phyloP scores from a whole-genome alignment of 1,284 basidiomycete species.

The Entoloma clypeatum region DNA sequence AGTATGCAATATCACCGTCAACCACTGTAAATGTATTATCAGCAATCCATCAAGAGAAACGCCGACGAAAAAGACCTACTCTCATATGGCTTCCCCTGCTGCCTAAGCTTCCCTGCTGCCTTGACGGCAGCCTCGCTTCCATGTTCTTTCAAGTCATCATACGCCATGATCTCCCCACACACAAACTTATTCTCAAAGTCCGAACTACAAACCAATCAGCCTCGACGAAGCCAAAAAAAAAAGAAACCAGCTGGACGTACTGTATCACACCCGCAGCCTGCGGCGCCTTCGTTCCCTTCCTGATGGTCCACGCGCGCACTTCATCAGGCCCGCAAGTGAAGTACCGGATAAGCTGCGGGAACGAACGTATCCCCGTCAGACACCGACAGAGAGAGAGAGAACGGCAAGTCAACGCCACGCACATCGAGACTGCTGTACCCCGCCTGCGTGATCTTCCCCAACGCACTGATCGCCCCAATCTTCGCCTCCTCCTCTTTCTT shows the following conservation, averaged over 20 bases:
- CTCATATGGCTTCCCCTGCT: constrained; percentile 97
- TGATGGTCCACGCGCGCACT: constrained; percentile 97
- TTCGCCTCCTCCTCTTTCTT: constrained; percentile 75
- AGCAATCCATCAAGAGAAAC: constrained; percentile 7
- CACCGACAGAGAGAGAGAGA: background rate
- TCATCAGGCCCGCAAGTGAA: constrained; percentile 97
- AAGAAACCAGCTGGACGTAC: constrained; percentile 42
- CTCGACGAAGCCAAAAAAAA: background rate
- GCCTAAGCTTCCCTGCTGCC: constrained; percentile 91
- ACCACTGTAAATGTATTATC: constrained; percentile 47
- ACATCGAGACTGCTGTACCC: constrained; percentile 86
- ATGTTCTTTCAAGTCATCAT: constrained; percentile 87
- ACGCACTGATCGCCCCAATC: constrained; percentile 64
- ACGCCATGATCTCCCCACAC: constrained; percentile 98
- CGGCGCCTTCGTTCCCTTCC: constrained; percentile 91
- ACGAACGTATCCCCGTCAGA: constrained; percentile 4
- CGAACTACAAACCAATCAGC: constrained; percentile 45
- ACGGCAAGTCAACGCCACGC: constrained; percentile 22
- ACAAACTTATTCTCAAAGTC: constrained; percentile 99
- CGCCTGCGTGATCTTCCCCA: constrained; percentile 91
- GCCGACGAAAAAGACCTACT: constrained; percentile 48
- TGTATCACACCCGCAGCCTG: constrained; percentile 99
- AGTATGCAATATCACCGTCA: constrained; percentile 83
- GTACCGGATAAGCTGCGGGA: constrained; percentile 82
- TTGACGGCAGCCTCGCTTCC: constrained; percentile 91